A percentile compares a stretch with the other conserved stretches of the same genome.
phyloP scores from a whole-genome alignment of 1,139 yeast genomes.

The Debaryomyces sp. region DNA sequence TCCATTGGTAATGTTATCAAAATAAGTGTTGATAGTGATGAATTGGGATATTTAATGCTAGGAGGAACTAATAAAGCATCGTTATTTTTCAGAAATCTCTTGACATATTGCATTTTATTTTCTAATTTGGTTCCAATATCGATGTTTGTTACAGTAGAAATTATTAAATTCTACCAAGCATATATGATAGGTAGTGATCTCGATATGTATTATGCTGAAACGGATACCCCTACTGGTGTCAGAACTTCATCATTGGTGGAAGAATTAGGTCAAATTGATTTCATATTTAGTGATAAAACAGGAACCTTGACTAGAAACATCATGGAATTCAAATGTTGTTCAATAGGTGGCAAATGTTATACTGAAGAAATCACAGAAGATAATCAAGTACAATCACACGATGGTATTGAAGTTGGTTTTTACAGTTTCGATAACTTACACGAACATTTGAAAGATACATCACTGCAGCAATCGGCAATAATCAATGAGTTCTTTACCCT shows the following conservation, averaged over 20 bases:
- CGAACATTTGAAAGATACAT: conserved; percentile 46
- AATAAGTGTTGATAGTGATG: conserved; percentile 53
- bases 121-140: conserved; percentile 96
- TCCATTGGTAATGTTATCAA: conserved; percentile 86
- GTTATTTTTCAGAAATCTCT: conserved; percentile 79
- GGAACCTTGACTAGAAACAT: conserved; percentile 94
- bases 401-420: conserved; percentile 82
- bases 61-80: conserved; percentile 70
- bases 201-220: conserved; percentile 84
- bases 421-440: conserved; percentile 71
- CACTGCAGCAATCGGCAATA: conserved; percentile 56
- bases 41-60: conserved; percentile 65
- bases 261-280: conserved; percentile 94
- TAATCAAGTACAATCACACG: conserved; percentile 66
- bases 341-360: conserved; percentile 91
- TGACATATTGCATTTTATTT: conserved; percentile 94
- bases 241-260: conserved; percentile 95
- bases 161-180: conserved; percentile 94
- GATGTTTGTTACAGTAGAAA: conserved; percentile 91
- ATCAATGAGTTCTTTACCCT: conserved; percentile 83
- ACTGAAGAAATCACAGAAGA: conserved; percentile 92
- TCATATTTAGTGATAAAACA: conserved; percentile 93
- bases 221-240: conserved; percentile 94
- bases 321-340: conserved; percentile 94
- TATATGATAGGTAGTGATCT: conserved; percentile 90